Evolutionary conservation across 768 basidiomycete genomes (phyloP), one percentile per base, ranked within the genome.

Genomic region (Amanita fuliginea): DNA sequence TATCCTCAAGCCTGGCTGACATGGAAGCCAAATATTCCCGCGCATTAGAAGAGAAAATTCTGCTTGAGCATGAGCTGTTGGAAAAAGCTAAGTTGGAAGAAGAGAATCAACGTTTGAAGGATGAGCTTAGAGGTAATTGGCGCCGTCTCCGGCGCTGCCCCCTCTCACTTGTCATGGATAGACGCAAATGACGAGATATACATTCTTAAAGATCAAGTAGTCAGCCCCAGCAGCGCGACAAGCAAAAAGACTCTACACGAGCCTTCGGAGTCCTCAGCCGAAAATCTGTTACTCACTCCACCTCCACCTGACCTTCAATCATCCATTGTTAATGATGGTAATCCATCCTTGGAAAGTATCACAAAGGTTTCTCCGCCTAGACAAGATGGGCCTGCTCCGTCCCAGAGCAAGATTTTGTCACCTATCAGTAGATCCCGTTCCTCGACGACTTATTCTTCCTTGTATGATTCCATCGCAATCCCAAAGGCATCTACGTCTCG

Each of bases 1-100:
- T 88, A 36, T 78, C 85, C 7, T 89, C 85, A 43, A 86, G 78
- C 57, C 66, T 94, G 57, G 86, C 84, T 3, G 86, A 88, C 61
- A 72, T 90, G 58, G 93, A 96, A 67, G 71, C 78, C 56, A 91
- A 85, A 63, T 95, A 98, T 68, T 82, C 92, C 52, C 78, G 83
- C 47, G 86, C 86, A 1, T 71, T 98, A 30, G 96, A 99, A 65
- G 93, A 98, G 69, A 98, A 97, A 69, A 97, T 97, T 49, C 69
- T 99, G 22, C 75, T 98, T 33, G 96, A 99, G 64, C 92, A 98
- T 55, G 96, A 99, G 59, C 72, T 98, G 28, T 69, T 97, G 22
- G 85, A 86, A 64, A 96, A 95, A 64, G 89, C 91, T 3, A 81
- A 75, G 55, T 61, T 96, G 39, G 93, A 97, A 60, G 94, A 95